Evolutionary conservation across 2,329 filamentous ascomycete species (phyloP).

Genomic region (Cercospora berteroae): DNA sequence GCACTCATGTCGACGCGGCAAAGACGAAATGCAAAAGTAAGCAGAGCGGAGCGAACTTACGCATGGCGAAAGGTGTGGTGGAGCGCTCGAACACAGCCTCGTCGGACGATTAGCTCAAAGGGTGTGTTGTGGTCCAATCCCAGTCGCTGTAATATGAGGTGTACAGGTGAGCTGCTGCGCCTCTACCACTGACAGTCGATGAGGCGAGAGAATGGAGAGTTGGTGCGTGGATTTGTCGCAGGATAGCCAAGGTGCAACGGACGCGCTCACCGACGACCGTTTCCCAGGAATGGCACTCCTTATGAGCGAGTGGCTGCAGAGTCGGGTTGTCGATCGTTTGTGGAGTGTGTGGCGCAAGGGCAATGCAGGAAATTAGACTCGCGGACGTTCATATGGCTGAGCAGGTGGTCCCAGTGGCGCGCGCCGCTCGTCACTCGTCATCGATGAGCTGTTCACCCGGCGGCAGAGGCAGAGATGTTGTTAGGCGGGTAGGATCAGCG

Average conservation of each 20-base stretch:
- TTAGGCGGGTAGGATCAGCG: background rate
- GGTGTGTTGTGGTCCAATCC: background rate
- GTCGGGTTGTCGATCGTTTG: background rate
- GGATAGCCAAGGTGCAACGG: background rate
- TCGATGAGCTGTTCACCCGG: conserved; percentile 2
- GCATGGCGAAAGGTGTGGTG: conserved; percentile 4
- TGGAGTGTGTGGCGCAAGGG: conserved; percentile 8
- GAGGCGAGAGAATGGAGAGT: background rate
- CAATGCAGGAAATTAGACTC: conserved; percentile 2
- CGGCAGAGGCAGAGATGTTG: background rate
- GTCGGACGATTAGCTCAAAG: conserved; percentile 4
- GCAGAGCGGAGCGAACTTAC: background rate
- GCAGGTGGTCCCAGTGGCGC: conserved; percentile 4
- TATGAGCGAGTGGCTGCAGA: conserved; percentile 1
- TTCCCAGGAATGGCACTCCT: background rate
- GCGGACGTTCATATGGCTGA: background rate
- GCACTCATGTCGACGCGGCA: conserved; percentile 2
- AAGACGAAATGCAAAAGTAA: background rate
- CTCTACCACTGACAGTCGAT: background rate
- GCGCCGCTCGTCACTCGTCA: background rate
- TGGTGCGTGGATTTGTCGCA: background rate
- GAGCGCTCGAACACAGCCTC: background rate
- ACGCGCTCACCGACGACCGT: background rate
- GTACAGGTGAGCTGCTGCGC: conserved; percentile 1
- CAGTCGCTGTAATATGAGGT: background rate